A percentile compares a stretch with the other conserved stretches of the same genome.
These are phyloP conservation scores for Fallopia convolvulus DNA, from an alignment of 148 eudicot species.

Conservation along the genomic window DNA sequence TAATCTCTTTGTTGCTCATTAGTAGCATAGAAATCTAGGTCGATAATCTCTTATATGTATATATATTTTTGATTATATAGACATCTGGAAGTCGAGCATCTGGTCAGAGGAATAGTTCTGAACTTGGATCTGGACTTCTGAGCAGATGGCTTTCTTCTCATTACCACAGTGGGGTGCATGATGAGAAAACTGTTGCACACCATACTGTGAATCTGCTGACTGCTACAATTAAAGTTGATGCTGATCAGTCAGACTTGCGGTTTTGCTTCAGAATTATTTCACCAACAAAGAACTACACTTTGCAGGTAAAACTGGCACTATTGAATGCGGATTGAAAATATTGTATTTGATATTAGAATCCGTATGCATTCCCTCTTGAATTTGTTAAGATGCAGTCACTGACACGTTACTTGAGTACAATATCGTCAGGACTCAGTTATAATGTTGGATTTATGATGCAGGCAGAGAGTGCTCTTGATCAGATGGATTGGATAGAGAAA, in stretches of 20 bases:
- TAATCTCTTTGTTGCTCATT: background rate
- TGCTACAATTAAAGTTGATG: constrained; percentile 95
- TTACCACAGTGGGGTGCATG: constrained; percentile 93
- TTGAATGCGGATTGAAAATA: background rate
- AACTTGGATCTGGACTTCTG: constrained; percentile 91
- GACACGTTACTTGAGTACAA: background rate
- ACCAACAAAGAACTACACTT: constrained; percentile 90
- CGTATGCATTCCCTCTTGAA: background rate
- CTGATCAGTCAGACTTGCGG: constrained; percentile 94
- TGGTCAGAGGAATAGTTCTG: constrained; percentile 95
- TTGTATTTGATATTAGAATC: background rate
- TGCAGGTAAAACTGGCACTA: constrained; percentile 55
- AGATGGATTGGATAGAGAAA: constrained; percentile 99
- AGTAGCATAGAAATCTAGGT: background rate
- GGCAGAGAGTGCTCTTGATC: constrained; percentile 99
- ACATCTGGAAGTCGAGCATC: constrained; percentile 77
- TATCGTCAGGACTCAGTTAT: background rate
- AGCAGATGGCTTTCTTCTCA: constrained; percentile 99
- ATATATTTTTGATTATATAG: constrained; percentile 22
- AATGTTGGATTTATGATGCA: constrained; percentile 26
- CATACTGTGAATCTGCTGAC: constrained; percentile 93
- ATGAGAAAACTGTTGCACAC: constrained; percentile 93
- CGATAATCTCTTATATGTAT: constrained; percentile 4
- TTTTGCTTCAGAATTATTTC: constrained; percentile 97
- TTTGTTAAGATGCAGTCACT: background rate